Evolutionary conservation across 2,329 filamentous ascomycete genomes (phyloP).

Genomic region (Pseudogymnoascus sp.): DNA sequence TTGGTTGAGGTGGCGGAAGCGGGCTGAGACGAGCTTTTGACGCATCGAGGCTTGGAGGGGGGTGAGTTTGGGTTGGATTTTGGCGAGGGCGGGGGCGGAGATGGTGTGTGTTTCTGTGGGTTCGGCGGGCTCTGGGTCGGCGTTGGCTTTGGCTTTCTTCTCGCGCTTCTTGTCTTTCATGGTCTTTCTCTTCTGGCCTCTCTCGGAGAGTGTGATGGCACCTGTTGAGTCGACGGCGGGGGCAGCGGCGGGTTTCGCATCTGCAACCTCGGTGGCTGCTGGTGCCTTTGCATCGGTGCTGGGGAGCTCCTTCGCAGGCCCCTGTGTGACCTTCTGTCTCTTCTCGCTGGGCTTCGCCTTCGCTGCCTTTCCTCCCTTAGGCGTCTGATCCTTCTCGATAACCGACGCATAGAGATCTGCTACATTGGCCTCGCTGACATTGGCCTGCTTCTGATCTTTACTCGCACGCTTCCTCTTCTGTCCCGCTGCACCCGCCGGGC

Average conservation of each 20-base stretch:
- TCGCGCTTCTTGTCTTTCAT: slow-evolving; percentile 35
- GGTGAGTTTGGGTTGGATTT: slow-evolving; percentile 53
- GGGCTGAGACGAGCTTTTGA: slow-evolving; percentile 86
- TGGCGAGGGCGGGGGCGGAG: slow-evolving; percentile 20
- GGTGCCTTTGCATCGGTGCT: slow-evolving; percentile 16
- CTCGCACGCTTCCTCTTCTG: slow-evolving; percentile 46
- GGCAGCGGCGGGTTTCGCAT: slow-evolving; percentile 25
- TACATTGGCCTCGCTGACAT: slow-evolving; percentile 64
- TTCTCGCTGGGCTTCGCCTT: slow-evolving; percentile 25
- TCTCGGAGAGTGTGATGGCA: slow-evolving; percentile 14
- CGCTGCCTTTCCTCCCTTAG: slow-evolving; percentile 26
- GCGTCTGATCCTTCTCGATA: slow-evolving; percentile 59
- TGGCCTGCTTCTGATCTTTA: slow-evolving; percentile 45
- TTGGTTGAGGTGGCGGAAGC: slow-evolving; percentile 96
- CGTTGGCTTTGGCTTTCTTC: slow-evolving; percentile 20
- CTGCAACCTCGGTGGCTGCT: slow-evolving; percentile 19
- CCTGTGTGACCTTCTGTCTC: slow-evolving; percentile 23
- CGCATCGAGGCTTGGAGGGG: slow-evolving; percentile 92
- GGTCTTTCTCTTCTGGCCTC: slow-evolving; percentile 23
- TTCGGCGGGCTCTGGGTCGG: slow-evolving; percentile 15
- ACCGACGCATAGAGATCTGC: slow-evolving; percentile 72
- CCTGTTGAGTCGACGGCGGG: slow-evolving; percentile 15
- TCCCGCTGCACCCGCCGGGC: slow-evolving; percentile 30
- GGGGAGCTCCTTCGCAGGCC: slow-evolving; percentile 22
- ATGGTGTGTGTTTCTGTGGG: slow-evolving; percentile 18